A percentile compares a stretch with the other conserved stretches of the same genome.
These are phyloP conservation scores for Mallotus repandus DNA, from an alignment of 441 rosid genomes.

Conservation along the genomic window DNA sequence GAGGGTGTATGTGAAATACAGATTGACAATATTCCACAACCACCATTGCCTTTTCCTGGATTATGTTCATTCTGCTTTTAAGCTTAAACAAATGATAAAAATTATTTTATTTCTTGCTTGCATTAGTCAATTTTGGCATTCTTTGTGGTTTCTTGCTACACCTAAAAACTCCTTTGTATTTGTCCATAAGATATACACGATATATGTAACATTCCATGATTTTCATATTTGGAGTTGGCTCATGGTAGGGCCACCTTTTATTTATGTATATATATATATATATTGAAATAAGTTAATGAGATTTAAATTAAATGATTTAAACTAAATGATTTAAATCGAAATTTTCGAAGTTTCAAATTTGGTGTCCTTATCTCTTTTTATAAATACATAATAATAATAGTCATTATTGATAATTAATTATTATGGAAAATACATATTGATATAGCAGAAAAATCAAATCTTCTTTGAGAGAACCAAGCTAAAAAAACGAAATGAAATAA, in stretches of 20 bases:
- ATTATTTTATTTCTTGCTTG: constrained; percentile 28
- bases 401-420: too few relatives aligned
- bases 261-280: too few relatives aligned
- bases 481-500: constrained; percentile 25
- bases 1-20: neutral
- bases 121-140: constrained; percentile 48
- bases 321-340: too few relatives aligned
- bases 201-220: constrained; percentile 7
- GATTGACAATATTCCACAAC: neutral
- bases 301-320: too few relatives aligned
- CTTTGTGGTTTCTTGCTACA: constrained; percentile 24
- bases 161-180: constrained; percentile 24
- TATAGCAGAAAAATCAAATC: too few relatives aligned
- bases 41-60: constrained; percentile 14
- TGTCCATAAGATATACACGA: constrained; percentile 29
- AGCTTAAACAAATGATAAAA: constrained; percentile 16
- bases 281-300: too few relatives aligned
- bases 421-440: too few relatives aligned
- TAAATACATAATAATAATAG: too few relatives aligned
- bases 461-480: too few relatives aligned
- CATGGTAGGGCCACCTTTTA: constrained; percentile 33
- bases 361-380: too few relatives aligned
- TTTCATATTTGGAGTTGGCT: constrained; percentile 26
- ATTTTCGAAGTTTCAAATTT: too few relatives aligned
- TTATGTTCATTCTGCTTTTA: constrained; percentile 11